These are phyloP conservation scores for Curvularia spicifera DNA, from an alignment of 2,329 filamentous ascomycete genomes.

Conservation along the genomic window DNA sequence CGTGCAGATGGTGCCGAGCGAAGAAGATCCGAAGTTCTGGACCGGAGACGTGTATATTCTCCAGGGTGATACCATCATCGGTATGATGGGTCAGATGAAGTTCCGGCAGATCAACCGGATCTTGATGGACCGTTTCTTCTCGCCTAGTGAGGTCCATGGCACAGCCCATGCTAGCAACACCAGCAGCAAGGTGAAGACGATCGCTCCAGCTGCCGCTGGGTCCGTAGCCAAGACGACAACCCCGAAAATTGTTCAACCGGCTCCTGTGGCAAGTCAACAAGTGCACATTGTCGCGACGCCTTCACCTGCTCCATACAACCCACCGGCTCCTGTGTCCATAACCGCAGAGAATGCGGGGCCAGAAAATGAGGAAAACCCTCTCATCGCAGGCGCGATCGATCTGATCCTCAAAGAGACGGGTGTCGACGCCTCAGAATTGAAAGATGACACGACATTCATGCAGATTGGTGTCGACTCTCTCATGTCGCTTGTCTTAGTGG, in stretches of 20 bases:
- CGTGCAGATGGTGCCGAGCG: constrained; percentile 1
- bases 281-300: too few relatives aligned
- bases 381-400: background rate
- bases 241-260: too few relatives aligned
- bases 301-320: too few relatives aligned
- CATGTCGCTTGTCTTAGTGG: constrained; percentile 3
- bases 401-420: constrained; percentile 3
- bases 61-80: constrained; percentile 2
- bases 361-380: too few relatives aligned
- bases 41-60: constrained; percentile 3
- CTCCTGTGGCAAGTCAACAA: too few relatives aligned
- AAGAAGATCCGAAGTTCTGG: background rate
- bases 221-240: too few relatives aligned
- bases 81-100: background rate
- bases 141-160: too few relatives aligned
- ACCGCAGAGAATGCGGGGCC: background rate
- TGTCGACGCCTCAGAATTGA: background rate
- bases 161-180: too few relatives aligned
- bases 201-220: too few relatives aligned
- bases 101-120: constrained; percentile 1
- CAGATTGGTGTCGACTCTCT: constrained; percentile 6
- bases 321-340: background rate
- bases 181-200: too few relatives aligned
- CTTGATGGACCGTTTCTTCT: background rate
- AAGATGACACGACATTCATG: constrained; percentile 1